A percentile compares a stretch with the other conserved stretches of the same genome.
Evolutionary conservation across 345 rosid species (phyloP).

Genomic region (Aurinia saxatilis): DNA sequence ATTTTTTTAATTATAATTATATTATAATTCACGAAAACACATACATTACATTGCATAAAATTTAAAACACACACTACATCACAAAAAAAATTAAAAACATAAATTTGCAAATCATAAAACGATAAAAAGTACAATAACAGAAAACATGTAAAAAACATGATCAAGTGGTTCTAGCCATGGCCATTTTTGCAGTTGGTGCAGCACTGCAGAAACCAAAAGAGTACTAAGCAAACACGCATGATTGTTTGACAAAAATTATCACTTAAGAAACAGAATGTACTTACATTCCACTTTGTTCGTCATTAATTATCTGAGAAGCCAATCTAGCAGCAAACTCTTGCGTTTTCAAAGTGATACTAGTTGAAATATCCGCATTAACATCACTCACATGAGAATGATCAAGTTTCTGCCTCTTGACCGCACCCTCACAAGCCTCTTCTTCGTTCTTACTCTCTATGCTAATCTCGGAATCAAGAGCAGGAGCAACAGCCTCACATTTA

Average conservation of each 20-base stretch:
- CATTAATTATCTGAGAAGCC: conserved; percentile 73
- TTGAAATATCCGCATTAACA: conserved; percentile 9
- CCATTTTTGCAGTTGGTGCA: conserved; percentile 77
- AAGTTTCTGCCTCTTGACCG: conserved; percentile 38
- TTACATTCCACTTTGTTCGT: conserved; percentile 78
- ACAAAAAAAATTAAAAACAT: no score
- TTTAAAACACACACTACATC: no score
- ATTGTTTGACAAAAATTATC: background rate
- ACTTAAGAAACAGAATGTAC: conserved; percentile 6
- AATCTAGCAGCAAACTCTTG: conserved; percentile 59
- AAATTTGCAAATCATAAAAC: no score
- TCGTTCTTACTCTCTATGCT: conserved; percentile 24
- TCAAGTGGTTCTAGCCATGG: conserved; percentile 89
- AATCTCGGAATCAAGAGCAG: conserved; percentile 65
- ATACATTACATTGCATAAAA: no score
- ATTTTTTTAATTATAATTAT: no score
- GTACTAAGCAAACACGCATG: background rate
- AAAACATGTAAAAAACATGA: no score
- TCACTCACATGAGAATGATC: conserved; percentile 31
- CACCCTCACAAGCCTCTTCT: conserved; percentile 21
- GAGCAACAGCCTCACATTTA: conserved; percentile 63
- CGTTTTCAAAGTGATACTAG: conserved; percentile 55
- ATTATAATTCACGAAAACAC: no score
- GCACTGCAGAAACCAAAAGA: conserved; percentile 35
- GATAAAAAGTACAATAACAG: no score